These are phyloP conservation scores for Monilinia polystroma DNA, from an alignment of 2,329 filamentous ascomycete genomes.

Conservation along the genomic window DNA sequence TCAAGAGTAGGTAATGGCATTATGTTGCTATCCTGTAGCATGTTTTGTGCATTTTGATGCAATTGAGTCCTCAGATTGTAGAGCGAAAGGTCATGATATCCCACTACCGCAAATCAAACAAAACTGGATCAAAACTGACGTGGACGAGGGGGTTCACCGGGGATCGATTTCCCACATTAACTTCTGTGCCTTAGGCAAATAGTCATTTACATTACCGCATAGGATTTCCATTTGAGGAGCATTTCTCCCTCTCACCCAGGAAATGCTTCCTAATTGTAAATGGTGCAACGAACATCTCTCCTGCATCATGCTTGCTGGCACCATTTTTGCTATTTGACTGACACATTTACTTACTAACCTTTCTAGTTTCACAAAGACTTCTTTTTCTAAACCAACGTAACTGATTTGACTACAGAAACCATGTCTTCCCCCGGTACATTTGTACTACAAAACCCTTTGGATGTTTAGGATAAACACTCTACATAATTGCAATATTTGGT, in stretches of 20 bases:
- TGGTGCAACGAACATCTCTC: constrained; percentile 7
- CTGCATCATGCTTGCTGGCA: constrained; percentile 17
- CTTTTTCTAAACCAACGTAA: background rate
- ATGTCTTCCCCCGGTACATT: constrained; percentile 12
- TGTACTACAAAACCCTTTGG: constrained; percentile 1
- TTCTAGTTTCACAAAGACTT: constrained; percentile 15
- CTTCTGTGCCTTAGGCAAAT: background rate
- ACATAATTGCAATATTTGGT: background rate
- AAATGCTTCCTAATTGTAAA: background rate
- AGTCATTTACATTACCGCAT: background rate
- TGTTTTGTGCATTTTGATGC: background rate
- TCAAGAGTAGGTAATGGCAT: background rate
- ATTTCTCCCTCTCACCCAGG: constrained; percentile 17
- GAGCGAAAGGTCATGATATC: too few relatives aligned
- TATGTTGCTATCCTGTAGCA: background rate
- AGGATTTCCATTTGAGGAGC: constrained; percentile 20
- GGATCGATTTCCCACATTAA: background rate
- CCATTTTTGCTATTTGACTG: constrained; percentile 23
- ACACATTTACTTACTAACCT: constrained; percentile 18
- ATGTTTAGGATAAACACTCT: constrained; percentile 1
- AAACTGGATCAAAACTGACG: background rate
- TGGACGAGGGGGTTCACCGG: background rate
- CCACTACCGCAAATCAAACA: background rate
- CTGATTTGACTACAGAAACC: constrained; percentile 19
- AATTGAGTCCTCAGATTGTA: background rate